These are phyloP conservation scores for Aristolochia contorta DNA, from an alignment of 164 flowering plant genomes.

Conservation along the genomic window DNA sequence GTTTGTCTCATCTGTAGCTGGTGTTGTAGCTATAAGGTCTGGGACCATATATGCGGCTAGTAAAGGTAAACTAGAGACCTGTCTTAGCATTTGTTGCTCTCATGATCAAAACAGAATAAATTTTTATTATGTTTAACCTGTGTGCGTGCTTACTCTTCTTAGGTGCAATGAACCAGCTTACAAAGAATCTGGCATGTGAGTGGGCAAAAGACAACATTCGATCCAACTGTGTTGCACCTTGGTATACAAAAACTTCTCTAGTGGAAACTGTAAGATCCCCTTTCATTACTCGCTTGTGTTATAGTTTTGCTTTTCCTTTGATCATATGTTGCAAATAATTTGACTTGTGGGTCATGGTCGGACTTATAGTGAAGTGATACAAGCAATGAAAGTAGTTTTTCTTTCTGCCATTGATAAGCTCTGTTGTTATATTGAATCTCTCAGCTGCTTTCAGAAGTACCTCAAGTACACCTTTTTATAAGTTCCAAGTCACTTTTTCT, in stretches of 20 bases:
- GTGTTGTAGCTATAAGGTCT: slow-evolving; percentile 14
- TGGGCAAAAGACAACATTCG: slow-evolving; percentile 84
- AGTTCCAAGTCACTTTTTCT: too few relatives aligned
- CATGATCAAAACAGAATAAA: neutral
- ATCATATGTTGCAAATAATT: too few relatives aligned
- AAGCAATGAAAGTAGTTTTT: too few relatives aligned
- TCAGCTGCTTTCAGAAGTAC: too few relatives aligned
- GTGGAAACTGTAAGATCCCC: slow-evolving; percentile 36
- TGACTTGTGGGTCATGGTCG: too few relatives aligned
- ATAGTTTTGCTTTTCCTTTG: too few relatives aligned
- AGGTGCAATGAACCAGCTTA: slow-evolving; percentile 70
- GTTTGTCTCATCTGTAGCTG: slow-evolving; percentile 38
- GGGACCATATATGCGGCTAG: slow-evolving; percentile 30
- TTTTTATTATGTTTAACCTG: neutral
- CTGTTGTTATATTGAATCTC: too few relatives aligned
- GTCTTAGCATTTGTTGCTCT: neutral
- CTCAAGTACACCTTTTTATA: too few relatives aligned
- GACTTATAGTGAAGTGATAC: too few relatives aligned
- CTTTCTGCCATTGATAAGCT: too few relatives aligned
- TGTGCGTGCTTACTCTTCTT: slow-evolving; percentile 3
- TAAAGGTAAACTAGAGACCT: slow-evolving; percentile 25
- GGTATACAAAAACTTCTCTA: slow-evolving; percentile 62
- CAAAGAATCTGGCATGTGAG: slow-evolving; percentile 72
- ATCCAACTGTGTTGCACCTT: slow-evolving; percentile 55
- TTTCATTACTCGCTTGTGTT: too few relatives aligned